Percentiles rank a stretch among this genome's conserved stretches.
Evolutionary conservation across 352 stramenopile species (phyloP).

Genomic region (Phytophthora vignae): DNA sequence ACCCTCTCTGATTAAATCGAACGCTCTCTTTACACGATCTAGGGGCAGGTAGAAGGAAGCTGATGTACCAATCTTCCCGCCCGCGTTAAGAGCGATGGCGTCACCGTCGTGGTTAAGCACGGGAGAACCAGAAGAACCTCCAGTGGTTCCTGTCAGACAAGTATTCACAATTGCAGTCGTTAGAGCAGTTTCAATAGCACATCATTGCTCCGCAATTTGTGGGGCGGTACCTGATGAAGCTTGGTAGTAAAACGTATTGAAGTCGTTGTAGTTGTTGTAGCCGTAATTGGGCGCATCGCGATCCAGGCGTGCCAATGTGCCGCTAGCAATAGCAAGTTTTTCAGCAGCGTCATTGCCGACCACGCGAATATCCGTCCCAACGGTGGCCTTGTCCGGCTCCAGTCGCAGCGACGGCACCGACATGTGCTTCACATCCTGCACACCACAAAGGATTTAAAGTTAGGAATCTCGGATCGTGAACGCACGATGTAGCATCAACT

Average conservation of each 20-base stretch:
- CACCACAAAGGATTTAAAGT: not conserved
- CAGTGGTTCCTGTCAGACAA: constrained; percentile 38
- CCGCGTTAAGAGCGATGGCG: constrained; percentile 93
- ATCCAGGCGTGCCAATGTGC: constrained; percentile 92
- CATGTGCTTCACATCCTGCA: constrained; percentile 88
- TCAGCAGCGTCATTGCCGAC: constrained; percentile 94
- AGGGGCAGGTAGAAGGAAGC: constrained; percentile 93
- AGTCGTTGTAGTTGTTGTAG: constrained; percentile 93
- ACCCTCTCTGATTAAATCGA: constrained; percentile 80
- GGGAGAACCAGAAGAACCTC: constrained; percentile 89
- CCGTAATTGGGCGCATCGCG: constrained; percentile 91
- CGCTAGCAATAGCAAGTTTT: constrained; percentile 92
- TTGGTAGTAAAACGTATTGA: constrained; percentile 95
- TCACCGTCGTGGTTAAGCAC: constrained; percentile 90
- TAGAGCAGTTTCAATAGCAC: not conserved
- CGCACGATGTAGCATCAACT: not conserved
- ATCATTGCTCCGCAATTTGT: not conserved
- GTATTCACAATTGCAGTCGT: not conserved
- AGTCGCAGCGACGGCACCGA: constrained; percentile 81
- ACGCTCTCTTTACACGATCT: constrained; percentile 87
- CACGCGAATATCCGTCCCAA: constrained; percentile 94
- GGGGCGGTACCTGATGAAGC: constrained; percentile 69
- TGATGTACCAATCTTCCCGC: constrained; percentile 86
- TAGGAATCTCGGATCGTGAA: not conserved
- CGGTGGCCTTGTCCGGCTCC: constrained; percentile 81